phyloP scores from a whole-genome alignment of 2,329 filamentous ascomycete genomes.

The Fusarium brevicatenulatum region DNA sequence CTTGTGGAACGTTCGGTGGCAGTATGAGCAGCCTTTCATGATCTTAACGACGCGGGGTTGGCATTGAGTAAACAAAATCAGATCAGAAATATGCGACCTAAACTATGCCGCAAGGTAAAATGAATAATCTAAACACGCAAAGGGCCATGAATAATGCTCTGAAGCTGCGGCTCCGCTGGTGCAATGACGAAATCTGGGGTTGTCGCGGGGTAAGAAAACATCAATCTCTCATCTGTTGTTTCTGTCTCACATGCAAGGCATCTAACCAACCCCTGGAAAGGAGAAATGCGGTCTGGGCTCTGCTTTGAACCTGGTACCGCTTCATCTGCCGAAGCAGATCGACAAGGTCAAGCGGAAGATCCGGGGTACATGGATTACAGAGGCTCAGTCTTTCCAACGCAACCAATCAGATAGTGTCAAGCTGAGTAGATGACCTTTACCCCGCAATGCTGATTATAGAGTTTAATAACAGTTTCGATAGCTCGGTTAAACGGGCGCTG shows the following conservation, averaged over 20 bases:
- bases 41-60: background rate
- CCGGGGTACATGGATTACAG: background rate
- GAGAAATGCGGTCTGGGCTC: background rate
- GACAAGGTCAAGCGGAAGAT: background rate
- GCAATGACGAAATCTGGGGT: background rate
- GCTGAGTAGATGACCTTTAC: background rate
- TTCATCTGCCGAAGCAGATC: constrained; percentile 1
- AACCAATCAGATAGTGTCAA: background rate
- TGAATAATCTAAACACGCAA: background rate
- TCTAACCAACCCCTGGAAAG: background rate
- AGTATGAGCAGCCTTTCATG: constrained; percentile 3
- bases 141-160: background rate
- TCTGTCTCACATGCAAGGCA: background rate
- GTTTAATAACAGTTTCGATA: background rate
- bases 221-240: background rate
- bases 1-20: background rate
- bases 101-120: background rate
- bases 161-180: background rate
- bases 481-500: background rate
- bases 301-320: background rate
- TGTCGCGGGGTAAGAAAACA: background rate
- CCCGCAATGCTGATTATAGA: background rate
- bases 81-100: no score
- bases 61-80: background rate
- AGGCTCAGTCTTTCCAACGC: background rate